Percentiles rank a stretch among this genome's conserved stretches.
Conservation (phyloP, 2,329 filamentous ascomycete genomes). For the Nectriaceae sp. region DNA sequence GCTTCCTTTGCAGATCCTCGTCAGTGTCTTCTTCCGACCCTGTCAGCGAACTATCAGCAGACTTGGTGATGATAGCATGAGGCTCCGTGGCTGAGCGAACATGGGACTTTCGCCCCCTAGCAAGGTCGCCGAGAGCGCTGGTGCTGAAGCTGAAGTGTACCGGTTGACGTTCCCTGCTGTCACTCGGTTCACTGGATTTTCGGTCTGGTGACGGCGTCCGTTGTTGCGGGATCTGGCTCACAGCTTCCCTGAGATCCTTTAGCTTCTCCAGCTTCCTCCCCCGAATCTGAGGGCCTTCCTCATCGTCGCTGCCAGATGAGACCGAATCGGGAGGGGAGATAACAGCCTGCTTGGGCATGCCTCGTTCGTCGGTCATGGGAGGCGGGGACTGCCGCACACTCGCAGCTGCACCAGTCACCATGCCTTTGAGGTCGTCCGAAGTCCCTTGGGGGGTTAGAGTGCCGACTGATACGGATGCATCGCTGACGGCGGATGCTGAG, state of each 20-base stretch:
- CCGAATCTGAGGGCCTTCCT: slow-evolving; percentile 54
- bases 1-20: slow-evolving; percentile 64
- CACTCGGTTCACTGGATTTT: slow-evolving; percentile 46
- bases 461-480: slow-evolving; percentile 29
- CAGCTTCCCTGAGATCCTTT: slow-evolving; percentile 77
- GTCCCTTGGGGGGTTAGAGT: slow-evolving; percentile 52
- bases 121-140: slow-evolving; percentile 44
- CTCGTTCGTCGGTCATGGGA: slow-evolving; percentile 69
- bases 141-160: slow-evolving; percentile 53
- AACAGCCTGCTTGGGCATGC: slow-evolving; percentile 81
- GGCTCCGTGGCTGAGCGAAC: slow-evolving; percentile 59
- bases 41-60: slow-evolving; percentile 50
- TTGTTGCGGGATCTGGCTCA: slow-evolving; percentile 69
- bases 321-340: slow-evolving; percentile 90
- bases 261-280: slow-evolving; percentile 54
- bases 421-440: slow-evolving; percentile 50
- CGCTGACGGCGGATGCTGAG: slow-evolving; percentile 40
- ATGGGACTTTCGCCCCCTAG: slow-evolving; percentile 46
- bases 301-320: slow-evolving; percentile 81
- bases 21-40: slow-evolving; percentile 66
- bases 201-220: slow-evolving; percentile 50
- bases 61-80: slow-evolving; percentile 46
- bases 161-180: slow-evolving; percentile 40
- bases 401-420: slow-evolving; percentile 29
- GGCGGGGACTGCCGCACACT: slow-evolving; percentile 82